A percentile compares a stretch with the other conserved stretches of the same genome.
These are phyloP conservation scores for Caryocar brasiliense DNA, from an alignment of 441 rosid species.

Conservation along the genomic window DNA sequence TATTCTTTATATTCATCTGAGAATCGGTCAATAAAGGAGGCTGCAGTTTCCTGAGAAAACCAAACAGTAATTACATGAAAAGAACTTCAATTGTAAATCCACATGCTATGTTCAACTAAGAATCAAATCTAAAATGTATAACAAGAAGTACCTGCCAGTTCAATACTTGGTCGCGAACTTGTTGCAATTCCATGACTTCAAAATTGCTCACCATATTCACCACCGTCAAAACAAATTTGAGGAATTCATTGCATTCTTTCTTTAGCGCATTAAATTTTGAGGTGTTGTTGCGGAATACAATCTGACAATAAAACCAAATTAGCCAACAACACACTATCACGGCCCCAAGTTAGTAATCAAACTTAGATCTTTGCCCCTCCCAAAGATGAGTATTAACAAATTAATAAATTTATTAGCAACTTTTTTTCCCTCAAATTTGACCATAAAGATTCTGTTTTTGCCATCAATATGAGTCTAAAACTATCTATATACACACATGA, in stretches of 20 bases:
- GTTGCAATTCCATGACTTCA: conserved; percentile 36
- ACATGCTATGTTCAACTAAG: not conserved
- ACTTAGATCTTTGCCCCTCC: not conserved
- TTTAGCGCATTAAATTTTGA: conserved; percentile 53
- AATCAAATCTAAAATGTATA: not conserved
- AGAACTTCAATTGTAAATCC: not conserved
- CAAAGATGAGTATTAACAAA: too few relatives aligned
- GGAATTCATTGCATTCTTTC: conserved; percentile 61
- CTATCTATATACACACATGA: too few relatives aligned
- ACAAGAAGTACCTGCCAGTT: conserved; percentile 74
- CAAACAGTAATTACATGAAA: conserved; percentile 14
- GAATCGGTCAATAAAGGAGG: conserved; percentile 50
- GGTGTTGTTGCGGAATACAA: conserved; percentile 70
- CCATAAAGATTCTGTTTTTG: too few relatives aligned
- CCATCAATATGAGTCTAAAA: too few relatives aligned
- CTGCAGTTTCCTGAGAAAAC: conserved; percentile 63
- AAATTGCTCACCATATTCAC: conserved; percentile 32
- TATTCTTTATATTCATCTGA: conserved; percentile 60
- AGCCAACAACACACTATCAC: not conserved
- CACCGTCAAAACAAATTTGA: conserved; percentile 32
- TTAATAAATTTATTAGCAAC: too few relatives aligned
- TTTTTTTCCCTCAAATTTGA: too few relatives aligned
- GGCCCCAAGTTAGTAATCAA: too few relatives aligned
- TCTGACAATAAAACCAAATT: conserved; percentile 28
- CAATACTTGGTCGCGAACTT: conserved; percentile 41